Evolutionary conservation across 805 yeast genomes (phyloP), one percentile per base, ranked within the genome.

Genomic region (Komagataella pastoris): DNA sequence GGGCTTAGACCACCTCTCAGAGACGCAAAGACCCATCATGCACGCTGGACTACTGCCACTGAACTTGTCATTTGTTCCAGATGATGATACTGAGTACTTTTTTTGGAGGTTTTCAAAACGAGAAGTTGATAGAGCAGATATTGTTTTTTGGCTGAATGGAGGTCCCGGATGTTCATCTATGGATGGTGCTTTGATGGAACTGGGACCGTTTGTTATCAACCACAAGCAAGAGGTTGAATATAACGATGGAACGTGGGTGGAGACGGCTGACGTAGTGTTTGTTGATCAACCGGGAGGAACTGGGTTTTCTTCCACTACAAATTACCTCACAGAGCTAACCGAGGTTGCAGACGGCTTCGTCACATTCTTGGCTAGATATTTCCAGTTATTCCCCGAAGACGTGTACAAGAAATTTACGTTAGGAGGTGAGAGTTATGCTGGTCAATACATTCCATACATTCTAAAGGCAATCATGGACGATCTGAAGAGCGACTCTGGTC

Each of bases 161-260:
- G 99, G 99, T 0, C 99, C 99, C 0, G 99, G 99, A 0, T 93
- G 99, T 65, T 89, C 97, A 1, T 89, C 97, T 0, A 81, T 91
- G 93, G 99, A 93, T 66, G 99, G 99, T 14, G 96, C 96, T 0
- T 63, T 93, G 56, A 79, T 90, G 79, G 99, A 93, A 65, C 69
- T 82, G 3, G 99, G 99, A 0, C 98, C 99, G 0, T 77, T 88
- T 47, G 72, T 96, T 51, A 75, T 88, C 17, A 67, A 70, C 56
- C 57, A 62, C 0, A 61, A 75, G 7, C 54, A 56, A 12, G 63
- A 72, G 50, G 74, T 88, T 7, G 65, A 62, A 12, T 65, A 71
- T 51, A 88, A 88, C 65, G 61, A 71, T 1, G 97, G 96, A 0
- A 76, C 93, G 2, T 93, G 99, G 98, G 80, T 82, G 63, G 78